Evolutionary conservation across 257 asterid species (phyloP), one percentile per base, ranked within the genome.

Genomic region (Solanum chiquidenum): DNA sequence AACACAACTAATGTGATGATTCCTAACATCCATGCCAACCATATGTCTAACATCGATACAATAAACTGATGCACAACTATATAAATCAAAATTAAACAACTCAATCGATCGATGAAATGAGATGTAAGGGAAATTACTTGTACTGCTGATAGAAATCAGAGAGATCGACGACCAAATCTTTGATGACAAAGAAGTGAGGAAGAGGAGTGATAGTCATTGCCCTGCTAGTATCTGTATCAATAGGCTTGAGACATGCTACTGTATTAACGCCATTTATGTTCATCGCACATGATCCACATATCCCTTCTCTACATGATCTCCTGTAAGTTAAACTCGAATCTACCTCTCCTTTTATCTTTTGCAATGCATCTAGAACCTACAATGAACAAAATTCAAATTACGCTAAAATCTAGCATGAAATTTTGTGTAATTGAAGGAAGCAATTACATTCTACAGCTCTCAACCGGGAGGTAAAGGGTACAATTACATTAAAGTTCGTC

Each of bases 221-320:
- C 20, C 18, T 80, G 44, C 34, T 88, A 1, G 95, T 91, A 83
- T 94, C 88, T 0, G 93, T 77, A 52, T 93, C 94, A 9, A 95
- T 94, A 13, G 98, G 97, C 86, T 93, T 94, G 31, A 92, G 95
- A 85, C 97, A 95, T 11, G 98, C 98, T 40, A 95, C 96, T 1
- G 95, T 94, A 40, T 94, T 95, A n/a, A 91, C 92, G 0, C 97
- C 97, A 20, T 95, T 96, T 4, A 95, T 94, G 90, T 95, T 95
- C 98, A 94, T 95, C 0, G 97, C 86, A 55, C 98, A 94, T 6
- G 98, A 95, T 35, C 98, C 98, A 25, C 98, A 94, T 87, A 94
- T 95, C 5, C 97, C 98, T 88, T 95, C 98, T 83, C 98, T 90
- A 42, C 98, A 94, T 11, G 98, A 94, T 89, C 97, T 90, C 84